A percentile compares a stretch with the other conserved stretches of the same genome.
Conservation (phyloP, 1,284 basidiomycete species). For the Wolfiporia cocos region DNA sequence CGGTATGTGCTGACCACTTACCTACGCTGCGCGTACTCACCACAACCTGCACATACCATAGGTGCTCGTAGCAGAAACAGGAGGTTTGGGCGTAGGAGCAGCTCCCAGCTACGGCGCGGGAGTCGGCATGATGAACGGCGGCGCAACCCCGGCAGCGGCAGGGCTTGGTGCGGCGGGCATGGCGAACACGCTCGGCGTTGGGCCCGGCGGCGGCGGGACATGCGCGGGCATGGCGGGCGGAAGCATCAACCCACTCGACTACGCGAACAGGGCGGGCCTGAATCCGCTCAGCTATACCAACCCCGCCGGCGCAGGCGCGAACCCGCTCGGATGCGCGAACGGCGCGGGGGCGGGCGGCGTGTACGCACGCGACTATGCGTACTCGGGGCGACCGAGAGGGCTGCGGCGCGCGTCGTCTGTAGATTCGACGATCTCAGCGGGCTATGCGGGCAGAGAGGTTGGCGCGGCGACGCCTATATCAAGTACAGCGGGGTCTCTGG, state of each 20-base stretch:
- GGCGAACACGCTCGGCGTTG: background rate
- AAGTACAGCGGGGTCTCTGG: background rate
- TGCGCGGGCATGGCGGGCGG: slow-evolving; percentile 1
- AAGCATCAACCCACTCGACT: background rate
- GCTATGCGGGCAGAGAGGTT: slow-evolving; percentile 1
- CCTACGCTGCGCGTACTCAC: background rate
- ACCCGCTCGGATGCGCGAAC: too few species aligned
- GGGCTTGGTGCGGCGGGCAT: slow-evolving; percentile 1
- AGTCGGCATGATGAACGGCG: background rate
- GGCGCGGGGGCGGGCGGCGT: slow-evolving; percentile 3
- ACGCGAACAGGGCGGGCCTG: background rate
- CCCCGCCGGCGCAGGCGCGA: slow-evolving; percentile 10
- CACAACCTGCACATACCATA: background rate
- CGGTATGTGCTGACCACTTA: background rate
- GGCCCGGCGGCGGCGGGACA: background rate
- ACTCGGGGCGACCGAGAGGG: slow-evolving; percentile 1
- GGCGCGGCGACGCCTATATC: slow-evolving; percentile 4
- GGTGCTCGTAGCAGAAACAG: background rate
- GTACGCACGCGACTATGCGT: slow-evolving; percentile 2
- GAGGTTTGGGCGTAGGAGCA: background rate
- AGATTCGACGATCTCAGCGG: slow-evolving; percentile 1
- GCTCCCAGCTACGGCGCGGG: background rate
- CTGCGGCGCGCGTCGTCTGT: slow-evolving; percentile 7
- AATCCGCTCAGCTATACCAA: background rate
- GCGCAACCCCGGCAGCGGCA: background rate